Evolutionary conservation across 2,329 filamentous ascomycete species (phyloP).

Genomic region (Didymella sp.): DNA sequence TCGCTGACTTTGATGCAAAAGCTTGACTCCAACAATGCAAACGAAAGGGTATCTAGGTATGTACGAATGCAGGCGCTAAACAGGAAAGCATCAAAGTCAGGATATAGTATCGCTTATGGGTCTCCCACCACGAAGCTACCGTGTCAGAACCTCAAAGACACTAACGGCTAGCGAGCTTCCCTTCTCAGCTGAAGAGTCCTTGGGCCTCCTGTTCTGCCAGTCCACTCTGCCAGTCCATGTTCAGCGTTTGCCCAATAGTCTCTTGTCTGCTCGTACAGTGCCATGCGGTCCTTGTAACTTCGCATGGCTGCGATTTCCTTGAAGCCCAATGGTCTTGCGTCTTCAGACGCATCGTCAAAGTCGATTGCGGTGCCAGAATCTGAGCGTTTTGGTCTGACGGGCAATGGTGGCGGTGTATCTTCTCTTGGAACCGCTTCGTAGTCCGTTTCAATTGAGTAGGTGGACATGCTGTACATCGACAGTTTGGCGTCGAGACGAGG

Average conservation of each 20-base stretch:
- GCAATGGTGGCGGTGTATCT: conserved; percentile 2
- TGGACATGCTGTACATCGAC: conserved; percentile 9
- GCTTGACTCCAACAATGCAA: not conserved
- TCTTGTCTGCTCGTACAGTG: conserved; percentile 42
- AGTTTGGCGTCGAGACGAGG: conserved; percentile 3
- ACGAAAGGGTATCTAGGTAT: conserved; percentile 8
- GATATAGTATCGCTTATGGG: not conserved
- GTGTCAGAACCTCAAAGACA: not conserved
- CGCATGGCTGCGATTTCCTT: conserved; percentile 39
- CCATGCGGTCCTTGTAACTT: conserved; percentile 40
- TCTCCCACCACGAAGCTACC: not conserved
- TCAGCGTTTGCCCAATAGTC: conserved; percentile 48
- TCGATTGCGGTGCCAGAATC: conserved; percentile 46
- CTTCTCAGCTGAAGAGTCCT: conserved; percentile 9
- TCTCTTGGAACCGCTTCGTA: not conserved
- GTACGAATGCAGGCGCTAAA: too few relatives aligned
- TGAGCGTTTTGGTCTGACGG: conserved; percentile 31
- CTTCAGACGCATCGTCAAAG: conserved; percentile 25
- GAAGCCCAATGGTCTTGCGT: conserved; percentile 40
- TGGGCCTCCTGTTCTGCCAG: conserved; percentile 22
- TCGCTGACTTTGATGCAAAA: not conserved
- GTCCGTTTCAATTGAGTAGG: not conserved
- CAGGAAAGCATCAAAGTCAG: too few relatives aligned
- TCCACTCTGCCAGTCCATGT: conserved; percentile 44
- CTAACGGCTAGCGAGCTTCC: conserved; percentile 1